These are phyloP conservation scores for Hemisphaericaspora nanyangensis DNA, from an alignment of 805 yeast genomes.

Conservation along the genomic window DNA sequence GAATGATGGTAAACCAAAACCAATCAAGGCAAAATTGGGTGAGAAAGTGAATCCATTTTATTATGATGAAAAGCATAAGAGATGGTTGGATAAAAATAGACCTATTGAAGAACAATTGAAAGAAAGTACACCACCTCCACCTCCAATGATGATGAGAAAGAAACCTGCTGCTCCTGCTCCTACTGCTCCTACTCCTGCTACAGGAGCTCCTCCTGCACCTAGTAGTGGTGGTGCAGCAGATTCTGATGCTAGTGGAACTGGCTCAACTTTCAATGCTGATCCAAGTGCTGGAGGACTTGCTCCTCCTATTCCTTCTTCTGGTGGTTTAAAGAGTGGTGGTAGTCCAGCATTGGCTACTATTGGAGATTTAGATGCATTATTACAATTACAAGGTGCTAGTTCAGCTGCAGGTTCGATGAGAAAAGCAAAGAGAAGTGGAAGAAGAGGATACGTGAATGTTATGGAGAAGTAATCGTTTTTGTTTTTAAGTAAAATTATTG, in stretches of 20 bases:
- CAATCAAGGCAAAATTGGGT: conserved; percentile 82
- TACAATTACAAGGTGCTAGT: conserved; percentile 26
- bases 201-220: conserved; percentile 16
- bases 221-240: conserved; percentile 5
- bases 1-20: conserved; percentile 65
- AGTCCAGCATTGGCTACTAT: conserved; percentile 33
- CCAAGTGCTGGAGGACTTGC: conserved; percentile 9
- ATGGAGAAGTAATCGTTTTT: conserved; percentile 15
- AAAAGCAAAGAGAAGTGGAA: conserved; percentile 26
- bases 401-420: conserved; percentile 15
- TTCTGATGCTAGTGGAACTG: conserved; percentile 9
- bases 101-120: conserved; percentile 61
- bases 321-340: conserved; percentile 7
- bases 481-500: neutral
- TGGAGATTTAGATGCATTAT: conserved; percentile 34
- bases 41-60: conserved; percentile 60
- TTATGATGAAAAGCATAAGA: conserved; percentile 76
- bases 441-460: conserved; percentile 34
- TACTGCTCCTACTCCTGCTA: neutral
- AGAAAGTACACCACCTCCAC: conserved; percentile 64
- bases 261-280: conserved; percentile 4
- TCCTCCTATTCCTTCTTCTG: conserved; percentile 8
- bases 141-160: conserved; percentile 37
- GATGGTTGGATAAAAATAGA: conserved; percentile 79
- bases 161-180: neutral